These are phyloP conservation scores for Fusarium robinianum DNA, from an alignment of 2,329 filamentous ascomycete genomes.

Conservation along the genomic window DNA sequence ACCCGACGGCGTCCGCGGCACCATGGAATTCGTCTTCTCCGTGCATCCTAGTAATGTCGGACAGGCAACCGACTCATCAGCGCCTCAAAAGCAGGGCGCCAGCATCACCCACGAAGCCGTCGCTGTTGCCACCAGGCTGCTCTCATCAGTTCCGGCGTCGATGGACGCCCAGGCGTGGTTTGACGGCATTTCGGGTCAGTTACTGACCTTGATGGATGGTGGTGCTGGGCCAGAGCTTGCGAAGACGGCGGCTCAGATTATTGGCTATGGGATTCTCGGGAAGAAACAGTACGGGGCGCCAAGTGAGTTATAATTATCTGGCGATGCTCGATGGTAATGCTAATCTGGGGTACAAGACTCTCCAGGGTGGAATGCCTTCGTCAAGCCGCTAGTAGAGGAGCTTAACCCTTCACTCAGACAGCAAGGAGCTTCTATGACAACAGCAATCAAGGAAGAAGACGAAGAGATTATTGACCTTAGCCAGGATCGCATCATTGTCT, in stretches of 20 bases:
- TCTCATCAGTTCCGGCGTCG: conserved; percentile 62
- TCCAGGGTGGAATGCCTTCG: conserved; percentile 66
- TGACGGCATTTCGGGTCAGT: conserved; percentile 61
- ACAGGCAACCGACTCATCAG: conserved; percentile 45
- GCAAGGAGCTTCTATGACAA: background rate
- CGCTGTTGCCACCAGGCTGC: conserved; percentile 63
- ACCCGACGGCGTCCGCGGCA: conserved; percentile 65
- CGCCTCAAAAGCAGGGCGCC: conserved; percentile 60
- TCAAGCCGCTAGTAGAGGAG: conserved; percentile 58
- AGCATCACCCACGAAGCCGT: conserved; percentile 71
- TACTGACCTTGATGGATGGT: conserved; percentile 66
- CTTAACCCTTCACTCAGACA: conserved; percentile 51
- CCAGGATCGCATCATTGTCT: conserved; percentile 50
- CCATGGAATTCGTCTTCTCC: conserved; percentile 72
- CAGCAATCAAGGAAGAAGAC: conserved; percentile 33
- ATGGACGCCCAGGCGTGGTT: conserved; percentile 65
- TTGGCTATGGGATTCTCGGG: conserved; percentile 66
- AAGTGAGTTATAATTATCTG: conserved; percentile 42
- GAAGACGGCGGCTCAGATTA: conserved; percentile 44
- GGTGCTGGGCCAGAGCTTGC: conserved; percentile 42
- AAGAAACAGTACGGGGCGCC: conserved; percentile 67
- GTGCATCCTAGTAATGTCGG: conserved; percentile 62
- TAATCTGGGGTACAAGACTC: conserved; percentile 44
- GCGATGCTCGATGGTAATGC: background rate
- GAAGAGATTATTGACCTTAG: conserved; percentile 53